Percentiles rank a stretch among this genome's conserved stretches.
Evolutionary conservation across 2,329 filamentous ascomycete species (phyloP).

Genomic region (Karstenula rhodostoma): DNA sequence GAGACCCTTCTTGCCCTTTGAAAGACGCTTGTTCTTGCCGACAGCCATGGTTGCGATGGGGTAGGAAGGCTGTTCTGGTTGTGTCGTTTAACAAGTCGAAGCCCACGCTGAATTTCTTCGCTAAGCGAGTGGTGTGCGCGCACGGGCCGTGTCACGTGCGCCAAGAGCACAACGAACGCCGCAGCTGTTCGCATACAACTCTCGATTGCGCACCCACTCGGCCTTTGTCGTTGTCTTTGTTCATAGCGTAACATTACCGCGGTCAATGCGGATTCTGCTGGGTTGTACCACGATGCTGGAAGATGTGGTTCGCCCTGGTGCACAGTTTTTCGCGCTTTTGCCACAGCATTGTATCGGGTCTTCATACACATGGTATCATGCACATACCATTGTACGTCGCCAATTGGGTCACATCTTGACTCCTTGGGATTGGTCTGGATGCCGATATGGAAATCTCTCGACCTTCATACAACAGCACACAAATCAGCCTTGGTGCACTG

Average conservation of each 20-base stretch:
- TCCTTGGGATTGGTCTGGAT: not conserved
- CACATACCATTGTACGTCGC: not conserved
- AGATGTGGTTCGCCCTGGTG: not conserved
- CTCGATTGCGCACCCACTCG: no score
- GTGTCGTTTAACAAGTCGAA: constrained; percentile 39
- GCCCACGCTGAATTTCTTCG: constrained; percentile 11
- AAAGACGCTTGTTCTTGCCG: constrained; percentile 99
- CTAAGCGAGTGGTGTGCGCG: constrained; percentile 22
- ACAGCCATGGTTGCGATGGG: constrained; percentile 77
- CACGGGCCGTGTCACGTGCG: constrained; percentile 26
- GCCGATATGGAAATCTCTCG: not conserved
- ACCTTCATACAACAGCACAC: not conserved
- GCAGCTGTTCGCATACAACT: not conserved
- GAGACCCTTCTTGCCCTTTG: constrained; percentile 99
- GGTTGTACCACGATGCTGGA: not conserved
- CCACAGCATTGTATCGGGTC: not conserved
- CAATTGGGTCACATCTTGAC: no score
- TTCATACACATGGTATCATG: not conserved
- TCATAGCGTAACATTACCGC: not conserved
- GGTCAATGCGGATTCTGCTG: not conserved
- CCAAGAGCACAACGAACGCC: constrained; percentile 2
- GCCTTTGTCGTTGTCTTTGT: not conserved
- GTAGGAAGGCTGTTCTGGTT: constrained; percentile 35
- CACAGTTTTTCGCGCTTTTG: not conserved
- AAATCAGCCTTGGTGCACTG: not conserved